Percentiles rank a stretch among this genome's conserved stretches.
phyloP scores from a whole-genome alignment of 345 rosid species.

The Moringa oleifera region DNA sequence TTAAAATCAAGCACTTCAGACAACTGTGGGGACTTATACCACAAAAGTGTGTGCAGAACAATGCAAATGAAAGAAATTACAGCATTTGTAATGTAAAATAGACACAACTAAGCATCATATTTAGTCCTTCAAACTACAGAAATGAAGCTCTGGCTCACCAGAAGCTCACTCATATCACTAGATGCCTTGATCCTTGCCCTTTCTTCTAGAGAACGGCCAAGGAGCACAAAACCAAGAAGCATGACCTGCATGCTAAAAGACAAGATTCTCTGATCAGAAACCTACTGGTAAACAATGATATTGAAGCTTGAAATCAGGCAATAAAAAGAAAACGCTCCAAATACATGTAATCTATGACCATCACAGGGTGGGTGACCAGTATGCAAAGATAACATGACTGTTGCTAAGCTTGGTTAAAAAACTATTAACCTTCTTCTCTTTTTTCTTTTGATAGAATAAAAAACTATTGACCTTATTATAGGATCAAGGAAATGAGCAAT shows the following conservation, averaged over 20 bases:
- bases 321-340: neutral
- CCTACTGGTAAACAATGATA: conserved; percentile 9
- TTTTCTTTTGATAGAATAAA: too few relatives aligned
- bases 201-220: conserved; percentile 95
- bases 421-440: neutral
- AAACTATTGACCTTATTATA: neutral
- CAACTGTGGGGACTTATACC: neutral
- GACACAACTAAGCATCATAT: conserved; percentile 4
- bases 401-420: neutral
- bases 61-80: too few relatives aligned
- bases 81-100: neutral
- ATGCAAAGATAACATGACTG: neutral
- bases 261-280: conserved; percentile 43
- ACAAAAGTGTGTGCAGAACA: neutral
- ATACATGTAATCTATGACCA: neutral
- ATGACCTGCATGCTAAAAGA: conserved; percentile 90
- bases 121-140: neutral
- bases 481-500: conserved; percentile 6
- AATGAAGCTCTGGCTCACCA: conserved; percentile 41
- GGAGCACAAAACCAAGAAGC: conserved; percentile 97
- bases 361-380: neutral
- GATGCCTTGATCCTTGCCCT: conserved; percentile 82
- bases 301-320: neutral
- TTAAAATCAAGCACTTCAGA: neutral
- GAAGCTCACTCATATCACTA: conserved; percentile 91